Percentiles rank a stretch among this genome's conserved stretches.
Conservation (phyloP, 1,139 yeast species). For the Debaryomycetaceae sp. region DNA sequence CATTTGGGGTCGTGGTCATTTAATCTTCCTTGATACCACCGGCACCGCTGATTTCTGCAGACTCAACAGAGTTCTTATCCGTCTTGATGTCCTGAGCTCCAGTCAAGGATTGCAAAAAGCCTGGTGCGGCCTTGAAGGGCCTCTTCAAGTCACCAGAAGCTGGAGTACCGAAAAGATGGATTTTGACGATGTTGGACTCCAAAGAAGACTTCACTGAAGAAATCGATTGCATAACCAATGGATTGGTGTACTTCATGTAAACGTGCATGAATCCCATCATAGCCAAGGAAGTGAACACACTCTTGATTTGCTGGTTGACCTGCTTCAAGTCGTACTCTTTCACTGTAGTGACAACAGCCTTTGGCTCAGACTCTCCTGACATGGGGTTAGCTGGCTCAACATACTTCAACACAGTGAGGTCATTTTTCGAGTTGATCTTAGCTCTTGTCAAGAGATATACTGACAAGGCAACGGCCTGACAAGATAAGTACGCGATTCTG, state of each 20-base stretch:
- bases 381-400: conserved; percentile 83
- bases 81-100: conserved; percentile 62
- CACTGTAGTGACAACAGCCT: conserved; percentile 83
- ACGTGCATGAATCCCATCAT: conserved; percentile 99
- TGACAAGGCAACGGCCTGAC: conserved; percentile 63
- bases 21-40: conserved; percentile 94
- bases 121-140: conserved; percentile 89
- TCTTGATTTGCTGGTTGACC: conserved; percentile 71
- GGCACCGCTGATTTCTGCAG: conserved; percentile 79
- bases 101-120: conserved; percentile 70
- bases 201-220: conserved; percentile 87
- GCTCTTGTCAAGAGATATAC: conserved; percentile 64
- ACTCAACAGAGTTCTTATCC: conserved; percentile 82
- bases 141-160: conserved; percentile 93
- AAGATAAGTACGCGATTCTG: conserved; percentile 65
- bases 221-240: conserved; percentile 90
- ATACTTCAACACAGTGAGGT: conserved; percentile 87
- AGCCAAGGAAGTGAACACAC: conserved; percentile 84
- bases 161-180: conserved; percentile 79
- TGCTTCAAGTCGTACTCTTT: conserved; percentile 93
- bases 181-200: conserved; percentile 88
- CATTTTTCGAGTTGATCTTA: conserved; percentile 71
- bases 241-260: conserved; percentile 97
- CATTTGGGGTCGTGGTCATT: conserved; percentile 6
- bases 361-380: conserved; percentile 69